These are phyloP conservation scores for Lactifluus pinguis DNA, from an alignment of 768 basidiomycete genomes.

Conservation along the genomic window DNA sequence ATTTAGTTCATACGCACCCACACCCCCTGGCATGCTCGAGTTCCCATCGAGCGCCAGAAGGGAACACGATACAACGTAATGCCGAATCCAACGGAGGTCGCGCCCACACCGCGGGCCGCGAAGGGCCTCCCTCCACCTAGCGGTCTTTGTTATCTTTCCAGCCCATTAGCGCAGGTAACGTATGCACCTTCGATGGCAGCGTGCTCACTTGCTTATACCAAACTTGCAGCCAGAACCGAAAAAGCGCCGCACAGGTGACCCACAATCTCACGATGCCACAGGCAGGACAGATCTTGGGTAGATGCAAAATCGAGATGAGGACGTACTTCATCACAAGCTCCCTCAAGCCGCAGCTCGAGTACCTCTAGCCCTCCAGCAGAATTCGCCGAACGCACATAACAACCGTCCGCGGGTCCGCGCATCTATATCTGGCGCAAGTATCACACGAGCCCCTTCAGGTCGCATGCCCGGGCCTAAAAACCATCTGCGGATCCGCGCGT, in stretches of 20 bases:
- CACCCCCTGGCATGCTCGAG: not conserved
- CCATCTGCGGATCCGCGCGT: no score
- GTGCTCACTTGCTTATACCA: constrained; percentile 25
- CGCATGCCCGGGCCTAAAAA: no score
- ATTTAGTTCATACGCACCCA: constrained; percentile 1
- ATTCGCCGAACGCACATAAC: constrained; percentile 24
- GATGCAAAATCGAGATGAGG: not conserved
- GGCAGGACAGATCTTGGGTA: no score
- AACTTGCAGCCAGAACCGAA: constrained; percentile 17
- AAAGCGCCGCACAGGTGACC: not conserved
- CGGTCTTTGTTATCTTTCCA: constrained; percentile 33
- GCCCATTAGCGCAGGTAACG: constrained; percentile 28
- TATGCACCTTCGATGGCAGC: constrained; percentile 23
- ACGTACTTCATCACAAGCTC: constrained; percentile 26
- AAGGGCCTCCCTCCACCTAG: constrained; percentile 28
- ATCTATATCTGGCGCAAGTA: constrained; percentile 23
- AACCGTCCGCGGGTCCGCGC: constrained; percentile 27
- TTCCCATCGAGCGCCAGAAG: constrained; percentile 25
- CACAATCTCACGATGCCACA: no score
- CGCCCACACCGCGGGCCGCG: constrained; percentile 22
- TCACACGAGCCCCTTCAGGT: constrained; percentile 15
- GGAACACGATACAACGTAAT: constrained; percentile 23
- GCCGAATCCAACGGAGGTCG: constrained; percentile 23
- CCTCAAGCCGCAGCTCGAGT: constrained; percentile 24
- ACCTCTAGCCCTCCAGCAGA: constrained; percentile 22